Evolutionary conservation across 495 filamentous ascomycete species (phyloP).

Genomic region (Podospora didyma): DNA sequence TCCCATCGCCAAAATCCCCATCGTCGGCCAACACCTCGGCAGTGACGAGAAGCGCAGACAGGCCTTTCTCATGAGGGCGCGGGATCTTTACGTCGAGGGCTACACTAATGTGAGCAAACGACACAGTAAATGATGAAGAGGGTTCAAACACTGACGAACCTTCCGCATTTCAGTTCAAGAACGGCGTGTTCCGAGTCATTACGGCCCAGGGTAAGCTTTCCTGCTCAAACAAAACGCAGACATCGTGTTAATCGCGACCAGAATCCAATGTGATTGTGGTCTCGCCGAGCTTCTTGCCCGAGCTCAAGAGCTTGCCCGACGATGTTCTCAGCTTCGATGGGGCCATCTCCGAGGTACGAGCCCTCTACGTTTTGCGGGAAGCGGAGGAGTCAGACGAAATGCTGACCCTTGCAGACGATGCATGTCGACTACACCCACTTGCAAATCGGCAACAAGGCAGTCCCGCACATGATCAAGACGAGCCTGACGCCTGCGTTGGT

Average conservation of each 20-base stretch:
- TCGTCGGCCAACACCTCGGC: slow-evolving; percentile 27
- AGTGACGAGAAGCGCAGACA: slow-evolving; percentile 29
- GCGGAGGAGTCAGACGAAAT: slow-evolving; percentile 9
- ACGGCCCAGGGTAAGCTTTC: slow-evolving; percentile 22
- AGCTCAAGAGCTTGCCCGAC: slow-evolving; percentile 35
- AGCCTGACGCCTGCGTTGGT: slow-evolving; percentile 24
- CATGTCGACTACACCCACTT: slow-evolving; percentile 27
- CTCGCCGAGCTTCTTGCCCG: slow-evolving; percentile 27
- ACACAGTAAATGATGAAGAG: too few species aligned
- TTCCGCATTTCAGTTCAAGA: slow-evolving; percentile 23
- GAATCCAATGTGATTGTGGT: slow-evolving; percentile 28
- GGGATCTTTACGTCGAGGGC: slow-evolving; percentile 28
- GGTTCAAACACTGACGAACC: not conserved
- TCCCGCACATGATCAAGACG: slow-evolving; percentile 24
- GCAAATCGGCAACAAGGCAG: slow-evolving; percentile 1
- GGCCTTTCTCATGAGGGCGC: slow-evolving; percentile 23
- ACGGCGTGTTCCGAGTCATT: slow-evolving; percentile 30
- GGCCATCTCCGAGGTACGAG: slow-evolving; percentile 25
- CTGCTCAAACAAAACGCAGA: not conserved
- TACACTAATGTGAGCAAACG: slow-evolving; percentile 29
- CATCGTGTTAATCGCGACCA: not conserved
- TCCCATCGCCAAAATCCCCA: slow-evolving; percentile 19
- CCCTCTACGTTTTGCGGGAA: not conserved
- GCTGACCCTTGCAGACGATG: slow-evolving; percentile 36
- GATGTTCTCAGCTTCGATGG: slow-evolving; percentile 31